These are phyloP conservation scores for Recurvomyces mirabilis DNA, from an alignment of 495 filamentous ascomycete species.

Conservation along the genomic window DNA sequence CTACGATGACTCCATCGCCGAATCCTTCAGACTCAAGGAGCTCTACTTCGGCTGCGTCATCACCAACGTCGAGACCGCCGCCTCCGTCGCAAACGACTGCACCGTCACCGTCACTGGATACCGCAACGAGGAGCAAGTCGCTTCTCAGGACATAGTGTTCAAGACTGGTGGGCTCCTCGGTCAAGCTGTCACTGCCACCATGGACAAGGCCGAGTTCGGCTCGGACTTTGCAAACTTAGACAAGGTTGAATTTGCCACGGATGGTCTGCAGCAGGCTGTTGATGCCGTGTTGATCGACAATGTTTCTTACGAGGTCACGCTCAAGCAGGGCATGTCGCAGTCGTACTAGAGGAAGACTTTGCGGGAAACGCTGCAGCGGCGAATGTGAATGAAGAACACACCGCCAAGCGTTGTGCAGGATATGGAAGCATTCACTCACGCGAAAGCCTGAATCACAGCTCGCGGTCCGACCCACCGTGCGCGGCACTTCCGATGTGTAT, in stretches of 20 bases:
- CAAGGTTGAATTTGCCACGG: background rate
- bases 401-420: no score
- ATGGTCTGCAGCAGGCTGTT: no score
- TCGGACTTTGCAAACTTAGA: background rate
- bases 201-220: background rate
- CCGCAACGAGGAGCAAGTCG: background rate
- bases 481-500: no score
- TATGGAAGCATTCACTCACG: no score
- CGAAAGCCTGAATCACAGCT: no score
- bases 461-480: no score
- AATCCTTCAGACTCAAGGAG: background rate
- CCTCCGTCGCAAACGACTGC: background rate
- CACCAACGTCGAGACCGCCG: background rate
- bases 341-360: no score
- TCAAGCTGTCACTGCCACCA: background rate
- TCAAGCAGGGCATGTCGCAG: no score
- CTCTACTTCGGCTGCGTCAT: conserved; percentile 6
- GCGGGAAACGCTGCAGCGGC: no score
- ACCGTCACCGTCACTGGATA: background rate
- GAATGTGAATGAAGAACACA: no score
- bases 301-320: no score
- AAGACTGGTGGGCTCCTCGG: background rate
- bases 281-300: no score
- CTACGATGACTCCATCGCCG: conserved; percentile 1
- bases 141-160: background rate